Conservation (phyloP, 495 filamentous ascomycete species). For the Bombardia bombarda region DNA sequence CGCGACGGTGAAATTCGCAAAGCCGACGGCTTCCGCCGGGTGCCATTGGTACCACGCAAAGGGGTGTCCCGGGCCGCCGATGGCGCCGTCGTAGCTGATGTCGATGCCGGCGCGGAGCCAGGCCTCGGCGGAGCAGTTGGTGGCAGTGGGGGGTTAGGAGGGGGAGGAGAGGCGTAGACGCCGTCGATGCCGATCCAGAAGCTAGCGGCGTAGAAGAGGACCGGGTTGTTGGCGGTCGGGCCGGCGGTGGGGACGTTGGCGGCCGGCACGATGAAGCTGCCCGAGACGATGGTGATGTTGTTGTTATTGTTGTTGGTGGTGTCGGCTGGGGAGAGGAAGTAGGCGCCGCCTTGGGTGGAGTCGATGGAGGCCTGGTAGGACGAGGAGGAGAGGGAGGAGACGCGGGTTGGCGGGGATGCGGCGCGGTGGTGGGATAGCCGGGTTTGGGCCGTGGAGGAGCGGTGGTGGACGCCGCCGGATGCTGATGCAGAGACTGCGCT, state of each 20-base stretch:
- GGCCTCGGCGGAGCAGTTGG: background rate
- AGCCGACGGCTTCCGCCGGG: constrained; percentile 1
- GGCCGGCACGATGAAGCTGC: constrained; percentile 12
- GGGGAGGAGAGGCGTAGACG: background rate
- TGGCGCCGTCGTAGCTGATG: constrained; percentile 16
- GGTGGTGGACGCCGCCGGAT: background rate
- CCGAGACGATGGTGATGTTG: constrained; percentile 5
- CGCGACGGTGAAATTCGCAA: constrained; percentile 8
- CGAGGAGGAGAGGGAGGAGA: background rate
- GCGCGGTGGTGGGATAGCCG: background rate
- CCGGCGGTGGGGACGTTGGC: constrained; percentile 11
- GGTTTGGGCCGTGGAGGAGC: background rate
- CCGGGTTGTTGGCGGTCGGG: constrained; percentile 12
- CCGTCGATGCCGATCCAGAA: constrained; percentile 21
- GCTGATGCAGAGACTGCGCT: background rate
- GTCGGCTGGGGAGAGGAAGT: too few relatives aligned
- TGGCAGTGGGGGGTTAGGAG: too few relatives aligned
- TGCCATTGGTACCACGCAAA: constrained; percentile 17
- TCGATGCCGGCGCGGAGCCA: constrained; percentile 23
- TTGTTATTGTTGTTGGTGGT: background rate
- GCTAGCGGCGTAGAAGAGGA: constrained; percentile 16
- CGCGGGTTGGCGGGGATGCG: background rate
- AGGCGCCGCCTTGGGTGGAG: constrained; percentile 13
- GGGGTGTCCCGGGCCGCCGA: constrained; percentile 8
- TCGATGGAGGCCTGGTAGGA: background rate